Percentiles rank a stretch among this genome's conserved stretches.
Conservation (phyloP, 805 yeast species). For the Jamesozyma piceae region DNA sequence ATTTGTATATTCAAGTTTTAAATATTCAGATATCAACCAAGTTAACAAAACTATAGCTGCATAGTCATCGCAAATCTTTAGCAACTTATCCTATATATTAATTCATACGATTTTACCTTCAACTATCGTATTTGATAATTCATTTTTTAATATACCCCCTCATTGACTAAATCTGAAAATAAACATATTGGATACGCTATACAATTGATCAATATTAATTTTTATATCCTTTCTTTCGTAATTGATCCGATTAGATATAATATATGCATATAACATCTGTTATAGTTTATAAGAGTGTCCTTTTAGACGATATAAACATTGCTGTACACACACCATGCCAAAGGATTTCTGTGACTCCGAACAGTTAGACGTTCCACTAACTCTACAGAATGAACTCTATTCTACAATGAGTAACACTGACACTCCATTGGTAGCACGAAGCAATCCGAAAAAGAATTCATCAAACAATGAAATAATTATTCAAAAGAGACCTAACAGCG, state of each 20-base stretch:
- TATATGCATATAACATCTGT: too few species aligned
- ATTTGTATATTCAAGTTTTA: too few species aligned
- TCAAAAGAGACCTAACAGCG: conserved; percentile 1
- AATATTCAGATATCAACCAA: too few species aligned
- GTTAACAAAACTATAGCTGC: too few species aligned
- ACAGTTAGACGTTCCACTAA: conserved; percentile 24
- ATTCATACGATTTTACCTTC: not conserved
- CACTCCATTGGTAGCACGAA: conserved; percentile 1
- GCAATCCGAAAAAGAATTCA: not conserved
- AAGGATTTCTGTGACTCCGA: conserved; percentile 7
- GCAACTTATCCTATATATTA: too few species aligned
- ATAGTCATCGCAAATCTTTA: too few species aligned
- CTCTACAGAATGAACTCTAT: conserved; percentile 16
- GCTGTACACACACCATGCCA: not conserved
- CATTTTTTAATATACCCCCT: not conserved
- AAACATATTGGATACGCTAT: not conserved
- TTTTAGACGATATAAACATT: too few species aligned
- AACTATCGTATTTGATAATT: not conserved
- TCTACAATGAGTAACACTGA: conserved; percentile 3
- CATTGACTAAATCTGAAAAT: not conserved
- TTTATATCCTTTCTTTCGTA: not conserved
- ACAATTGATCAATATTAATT: not conserved
- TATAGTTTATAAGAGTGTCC: too few species aligned
- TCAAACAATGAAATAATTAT: not conserved
- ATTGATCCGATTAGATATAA: too few species aligned